A percentile compares a stretch with the other conserved stretches of the same genome.
Evolutionary conservation across 305 asterid genomes (phyloP).

Genomic region (Fraxinus albicans): DNA sequence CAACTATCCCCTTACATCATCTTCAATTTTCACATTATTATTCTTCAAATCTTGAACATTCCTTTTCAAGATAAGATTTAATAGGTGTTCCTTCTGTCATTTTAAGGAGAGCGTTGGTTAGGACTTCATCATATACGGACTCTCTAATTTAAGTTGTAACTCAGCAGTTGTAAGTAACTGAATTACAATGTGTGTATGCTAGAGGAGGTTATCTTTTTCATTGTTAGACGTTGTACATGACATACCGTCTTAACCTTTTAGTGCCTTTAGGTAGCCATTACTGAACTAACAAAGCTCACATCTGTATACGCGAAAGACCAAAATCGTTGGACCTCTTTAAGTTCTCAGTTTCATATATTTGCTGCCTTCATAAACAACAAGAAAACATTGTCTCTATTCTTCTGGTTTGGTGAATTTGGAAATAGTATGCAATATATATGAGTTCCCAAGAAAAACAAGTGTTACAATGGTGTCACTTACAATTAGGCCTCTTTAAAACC

Average conservation of each 20-base stretch:
- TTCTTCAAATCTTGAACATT: no score
- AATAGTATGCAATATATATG: background rate
- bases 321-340: background rate
- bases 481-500: background rate
- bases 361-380: background rate
- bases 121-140: no score
- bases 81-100: no score
- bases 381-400: background rate
- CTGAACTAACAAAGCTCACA: background rate
- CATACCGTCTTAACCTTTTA: background rate
- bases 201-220: background rate
- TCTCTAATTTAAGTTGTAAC: no score
- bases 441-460: background rate
- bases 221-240: background rate
- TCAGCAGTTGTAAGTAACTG: no score
- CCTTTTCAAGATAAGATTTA: no score
- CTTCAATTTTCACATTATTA: no score
- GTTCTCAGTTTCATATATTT: background rate
- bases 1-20: no score
- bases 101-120: no score
- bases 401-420: background rate
- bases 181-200: background rate
- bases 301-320: background rate
- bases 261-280: background rate
- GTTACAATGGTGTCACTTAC: background rate